Base-by-base conservation (phyloP, 768 basidiomycete species). In the Strobilomyces echinocephalus region DNA sequence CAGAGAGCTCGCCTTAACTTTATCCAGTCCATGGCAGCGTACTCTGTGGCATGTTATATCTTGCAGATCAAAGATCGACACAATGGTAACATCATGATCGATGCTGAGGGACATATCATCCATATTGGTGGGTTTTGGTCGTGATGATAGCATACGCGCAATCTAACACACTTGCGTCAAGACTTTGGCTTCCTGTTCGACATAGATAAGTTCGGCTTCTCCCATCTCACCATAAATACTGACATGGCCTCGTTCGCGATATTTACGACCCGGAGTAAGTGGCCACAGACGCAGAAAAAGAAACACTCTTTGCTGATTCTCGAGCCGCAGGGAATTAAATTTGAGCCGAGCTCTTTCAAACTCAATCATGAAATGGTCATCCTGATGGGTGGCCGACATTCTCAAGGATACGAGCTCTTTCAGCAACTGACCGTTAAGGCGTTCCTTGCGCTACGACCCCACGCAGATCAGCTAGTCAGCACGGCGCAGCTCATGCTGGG, bases 41-140 rank as follows among this genome's bases (percentile, higher is more conserved):
- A 99, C 70, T 98, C 95, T 31, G 87, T 98, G 24, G 92, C 94
- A 8, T 98, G 95, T 69, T 98, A 97, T 69, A 93, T 99, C 60
- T 72, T 98, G 41, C 97, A 99, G 70, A 95, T 99, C 74, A 99
- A 99, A 73, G 97, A 99, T 67, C 75, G 97, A 36, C 97, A 99
- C 69, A 99, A 99, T 64, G 97, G 97, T 28, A 99, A 99, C 68
- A 98, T 99, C 67, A 97, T 99, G 95, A 95, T 99, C 55, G 97
- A 98, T 67, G 93, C 88, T 3, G 91, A 95, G 54, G 97, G 97
- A 0, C 95, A 97, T 67, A 95, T 99, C 54, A 81, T 97, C 5
- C 97, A 99, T 68, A 82, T 99, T 60, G 95, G 94, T 93, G 54
- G 40, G 85, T 67, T 16, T 50, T 38, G 28, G 43, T 28, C 46